These are phyloP conservation scores for Venturia asperata DNA, from an alignment of 2,329 filamentous ascomycete genomes.

Conservation along the genomic window DNA sequence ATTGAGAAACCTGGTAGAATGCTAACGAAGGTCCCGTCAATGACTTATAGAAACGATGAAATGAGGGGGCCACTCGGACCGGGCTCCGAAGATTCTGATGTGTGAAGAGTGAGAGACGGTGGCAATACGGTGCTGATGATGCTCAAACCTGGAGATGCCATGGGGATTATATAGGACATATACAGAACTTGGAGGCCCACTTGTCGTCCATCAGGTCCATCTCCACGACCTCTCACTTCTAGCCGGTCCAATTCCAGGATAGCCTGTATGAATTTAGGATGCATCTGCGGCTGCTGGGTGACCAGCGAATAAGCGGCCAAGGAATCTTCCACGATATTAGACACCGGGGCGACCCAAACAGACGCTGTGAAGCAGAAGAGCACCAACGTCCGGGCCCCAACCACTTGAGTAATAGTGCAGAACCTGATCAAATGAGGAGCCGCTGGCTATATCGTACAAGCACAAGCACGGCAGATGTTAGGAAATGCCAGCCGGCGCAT, in stretches of 20 bases:
- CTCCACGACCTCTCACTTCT: not conserved
- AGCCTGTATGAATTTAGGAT: not conserved
- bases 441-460: not conserved
- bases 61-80: not conserved
- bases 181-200: not conserved
- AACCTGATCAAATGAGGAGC: not conserved
- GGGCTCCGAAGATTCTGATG: not conserved
- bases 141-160: not conserved
- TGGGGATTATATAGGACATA: not conserved
- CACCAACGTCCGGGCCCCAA: not conserved
- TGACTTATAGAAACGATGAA: not conserved
- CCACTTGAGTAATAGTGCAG: not conserved
- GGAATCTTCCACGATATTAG: not conserved
- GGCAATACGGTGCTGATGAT: not conserved
- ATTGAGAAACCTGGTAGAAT: not conserved
- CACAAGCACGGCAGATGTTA: not conserved
- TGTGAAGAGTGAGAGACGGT: not conserved
- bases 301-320: not conserved
- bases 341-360: not conserved
- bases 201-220: not conserved
- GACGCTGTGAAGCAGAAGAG: not conserved
- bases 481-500: not conserved
- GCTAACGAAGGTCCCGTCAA: not conserved
- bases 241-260: not conserved
- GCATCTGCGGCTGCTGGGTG: not conserved